Conservation (phyloP, 1,139 yeast genomes). For the Protomyces inouyei region DNA sequence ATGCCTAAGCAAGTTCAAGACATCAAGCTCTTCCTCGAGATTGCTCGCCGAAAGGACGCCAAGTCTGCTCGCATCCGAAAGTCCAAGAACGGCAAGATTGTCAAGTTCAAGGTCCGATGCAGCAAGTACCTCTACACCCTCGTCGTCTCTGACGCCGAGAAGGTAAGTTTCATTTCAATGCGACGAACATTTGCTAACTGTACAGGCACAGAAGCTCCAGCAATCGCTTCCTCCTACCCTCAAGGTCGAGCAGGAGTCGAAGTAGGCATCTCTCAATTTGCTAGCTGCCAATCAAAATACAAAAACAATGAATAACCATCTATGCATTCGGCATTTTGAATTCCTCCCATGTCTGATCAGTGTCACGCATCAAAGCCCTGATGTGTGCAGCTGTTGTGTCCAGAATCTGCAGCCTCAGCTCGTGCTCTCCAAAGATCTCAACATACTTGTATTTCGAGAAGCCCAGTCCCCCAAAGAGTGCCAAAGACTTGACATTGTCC, state of each 20-base stretch:
- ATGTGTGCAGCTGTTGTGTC: background rate
- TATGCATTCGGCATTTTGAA: background rate
- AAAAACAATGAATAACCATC: background rate
- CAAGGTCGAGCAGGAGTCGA: slow-evolving; percentile 23
- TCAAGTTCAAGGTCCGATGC: slow-evolving; percentile 99
- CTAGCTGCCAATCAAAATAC: background rate
- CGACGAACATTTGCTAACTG: background rate
- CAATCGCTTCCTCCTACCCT: slow-evolving; percentile 87
- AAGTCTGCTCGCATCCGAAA: slow-evolving; percentile 91
- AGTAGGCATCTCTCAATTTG: background rate
- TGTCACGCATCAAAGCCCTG: background rate
- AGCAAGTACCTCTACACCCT: slow-evolving; percentile 91
- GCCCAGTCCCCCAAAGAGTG: slow-evolving; percentile 16
- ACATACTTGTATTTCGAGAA: slow-evolving; percentile 5
- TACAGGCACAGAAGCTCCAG: slow-evolving; percentile 81
- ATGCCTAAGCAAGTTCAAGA: slow-evolving; percentile 47
- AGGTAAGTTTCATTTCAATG: slow-evolving; percentile 38
- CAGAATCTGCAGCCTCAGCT: slow-evolving; percentile 45
- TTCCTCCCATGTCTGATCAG: background rate
- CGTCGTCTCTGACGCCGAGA: slow-evolving; percentile 91
- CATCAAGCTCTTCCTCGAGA: slow-evolving; percentile 96
- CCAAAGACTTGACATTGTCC: slow-evolving; percentile 16
- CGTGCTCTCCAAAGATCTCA: slow-evolving; percentile 36
- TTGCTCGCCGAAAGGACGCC: slow-evolving; percentile 92
- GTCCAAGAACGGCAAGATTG: slow-evolving; percentile 70